These are phyloP conservation scores for Mycena rosella DNA, from an alignment of 768 basidiomycete species.

Conservation along the genomic window DNA sequence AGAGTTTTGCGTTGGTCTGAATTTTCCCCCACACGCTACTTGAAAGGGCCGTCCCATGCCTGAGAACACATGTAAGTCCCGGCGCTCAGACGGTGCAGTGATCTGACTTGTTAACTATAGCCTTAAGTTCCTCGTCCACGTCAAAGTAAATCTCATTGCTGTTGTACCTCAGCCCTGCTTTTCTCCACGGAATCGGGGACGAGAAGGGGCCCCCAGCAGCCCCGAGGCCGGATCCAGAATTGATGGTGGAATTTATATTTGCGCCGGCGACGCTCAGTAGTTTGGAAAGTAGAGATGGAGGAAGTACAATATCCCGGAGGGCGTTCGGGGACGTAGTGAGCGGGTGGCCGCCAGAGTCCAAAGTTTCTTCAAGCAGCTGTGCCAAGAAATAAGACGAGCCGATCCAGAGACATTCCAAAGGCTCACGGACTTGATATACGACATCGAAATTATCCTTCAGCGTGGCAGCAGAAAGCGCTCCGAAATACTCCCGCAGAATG, in stretches of 20 bases:
- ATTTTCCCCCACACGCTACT: slow-evolving; percentile 83
- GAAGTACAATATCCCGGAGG: slow-evolving; percentile 92
- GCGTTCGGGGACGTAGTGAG: slow-evolving; percentile 92
- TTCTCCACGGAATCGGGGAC: slow-evolving; percentile 95
- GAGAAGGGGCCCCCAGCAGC: slow-evolving; percentile 72
- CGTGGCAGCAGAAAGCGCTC: slow-evolving; percentile 81
- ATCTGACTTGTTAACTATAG: slow-evolving; percentile 80
- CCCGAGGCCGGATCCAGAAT: slow-evolving; percentile 57
- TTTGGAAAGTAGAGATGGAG: slow-evolving; percentile 88
- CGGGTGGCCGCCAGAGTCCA: slow-evolving; percentile 93
- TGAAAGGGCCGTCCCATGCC: slow-evolving; percentile 75
- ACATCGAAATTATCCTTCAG: slow-evolving; percentile 95
- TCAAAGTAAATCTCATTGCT: slow-evolving; percentile 97
- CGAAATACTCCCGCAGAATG: slow-evolving; percentile 89
- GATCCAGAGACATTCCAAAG: not conserved
- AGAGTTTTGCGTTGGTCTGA: slow-evolving; percentile 81
- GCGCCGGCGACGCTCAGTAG: slow-evolving; percentile 67
- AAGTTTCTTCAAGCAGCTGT: slow-evolving; percentile 94
- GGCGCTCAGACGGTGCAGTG: not conserved
- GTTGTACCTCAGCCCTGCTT: slow-evolving; percentile 83
- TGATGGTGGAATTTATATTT: slow-evolving; percentile 61
- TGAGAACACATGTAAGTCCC: slow-evolving; percentile 44
- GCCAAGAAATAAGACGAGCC: slow-evolving; percentile 12
- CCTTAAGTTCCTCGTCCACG: slow-evolving; percentile 84
- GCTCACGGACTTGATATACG: slow-evolving; percentile 85